Percentiles rank a stretch among this genome's conserved stretches.
phyloP scores from a whole-genome alignment of 2,329 filamentous ascomycete genomes.

The Akanthomyces muscarius region DNA sequence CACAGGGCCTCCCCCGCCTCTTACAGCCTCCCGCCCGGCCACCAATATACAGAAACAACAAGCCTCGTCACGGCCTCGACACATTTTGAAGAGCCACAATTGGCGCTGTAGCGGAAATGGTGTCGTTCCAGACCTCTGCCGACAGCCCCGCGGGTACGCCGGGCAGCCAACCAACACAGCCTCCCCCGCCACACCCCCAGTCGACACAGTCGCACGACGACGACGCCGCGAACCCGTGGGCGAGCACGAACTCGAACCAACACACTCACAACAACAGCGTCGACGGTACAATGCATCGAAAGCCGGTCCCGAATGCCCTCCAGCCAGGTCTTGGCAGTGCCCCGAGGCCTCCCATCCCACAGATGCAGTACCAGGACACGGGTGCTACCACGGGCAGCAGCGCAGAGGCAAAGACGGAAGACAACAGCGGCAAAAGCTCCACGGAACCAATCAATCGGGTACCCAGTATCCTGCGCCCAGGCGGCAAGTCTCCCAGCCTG shows the following conservation, averaged over 20 bases:
- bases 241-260: background rate
- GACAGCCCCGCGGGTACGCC: background rate
- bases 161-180: background rate
- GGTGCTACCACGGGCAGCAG: background rate
- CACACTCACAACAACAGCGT: background rate
- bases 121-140: constrained; percentile 15
- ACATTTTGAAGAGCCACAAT: background rate
- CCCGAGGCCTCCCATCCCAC: constrained; percentile 1
- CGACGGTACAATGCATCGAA: background rate
- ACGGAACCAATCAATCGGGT: background rate
- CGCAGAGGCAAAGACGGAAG: background rate
- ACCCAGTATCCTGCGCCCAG: constrained; percentile 25
- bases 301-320: background rate
- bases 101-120: constrained; percentile 6
- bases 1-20: background rate
- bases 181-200: background rate
- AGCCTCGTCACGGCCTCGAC: background rate
- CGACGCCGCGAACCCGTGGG: background rate
- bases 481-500: constrained; percentile 37
- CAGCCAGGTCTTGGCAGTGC: background rate
- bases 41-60: background rate
- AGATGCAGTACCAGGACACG: background rate
- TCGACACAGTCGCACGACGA: background rate
- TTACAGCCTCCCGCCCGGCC: background rate
- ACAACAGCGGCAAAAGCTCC: background rate